Base-by-base conservation (phyloP, 2,329 filamentous ascomycete genomes). In the Neofusicoccum umdonicola region DNA sequence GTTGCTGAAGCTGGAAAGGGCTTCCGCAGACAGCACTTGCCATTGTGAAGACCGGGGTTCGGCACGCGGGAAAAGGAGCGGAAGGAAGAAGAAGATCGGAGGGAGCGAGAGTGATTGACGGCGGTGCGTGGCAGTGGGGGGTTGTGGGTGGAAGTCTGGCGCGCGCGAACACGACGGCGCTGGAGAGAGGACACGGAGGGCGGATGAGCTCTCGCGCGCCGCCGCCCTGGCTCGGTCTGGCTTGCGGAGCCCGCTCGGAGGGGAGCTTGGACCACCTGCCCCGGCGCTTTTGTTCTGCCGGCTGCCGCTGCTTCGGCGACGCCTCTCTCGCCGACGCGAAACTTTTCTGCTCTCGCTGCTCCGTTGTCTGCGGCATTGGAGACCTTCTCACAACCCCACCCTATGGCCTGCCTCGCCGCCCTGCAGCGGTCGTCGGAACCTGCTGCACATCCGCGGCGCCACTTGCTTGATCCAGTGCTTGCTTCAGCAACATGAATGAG, bases 11-110 rank as follows among this genome's bases (percentile, higher is more conserved):
- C 56, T 60, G n/a, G 31, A 42, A 34, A 19, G 34, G 61, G 61
- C 42, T 63, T 63, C 61, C 13, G 56, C 50, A 63, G 61, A 63
- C 61, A 63, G 61, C 39, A 63, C 61, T 63, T 54, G 61, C 61
- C 61, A 63, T 63, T 63, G 61, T 63, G 50, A 60, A 60, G 34
- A 31, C 7, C 31, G 34, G 27, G 8, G 35, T 34, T 51, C n/a
- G 31, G 39, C 13, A 31, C 19, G n/a, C 31, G 31, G 11, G 8
- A 27, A 39, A 63, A 63, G 48, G 60, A 63, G 60, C 60, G 60
- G 50, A 45, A 44, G 13, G 15, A 31, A 47, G 27, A 34, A 31
- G 56, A 27, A 15, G 2, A 27, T 19, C 3, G 17, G 17, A 47
- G 39, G 45, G 57, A 45, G 34, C 8, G 48, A 19, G 34, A 27